Base-by-base conservation (phyloP, 1,284 basidiomycete genomes). In the Cerrena zonata region DNA sequence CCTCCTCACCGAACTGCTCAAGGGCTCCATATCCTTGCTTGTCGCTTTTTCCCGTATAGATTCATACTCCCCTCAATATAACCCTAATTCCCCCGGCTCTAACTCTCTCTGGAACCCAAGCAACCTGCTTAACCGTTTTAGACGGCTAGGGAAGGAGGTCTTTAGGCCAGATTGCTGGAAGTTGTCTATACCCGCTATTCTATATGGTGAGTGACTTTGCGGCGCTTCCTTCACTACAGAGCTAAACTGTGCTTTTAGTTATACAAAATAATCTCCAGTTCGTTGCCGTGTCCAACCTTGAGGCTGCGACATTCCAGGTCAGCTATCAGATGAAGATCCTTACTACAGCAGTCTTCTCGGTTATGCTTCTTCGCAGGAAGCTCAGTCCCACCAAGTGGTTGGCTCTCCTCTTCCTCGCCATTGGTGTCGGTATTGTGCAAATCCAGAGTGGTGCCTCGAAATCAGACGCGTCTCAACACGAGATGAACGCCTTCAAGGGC, bases 301-400 rank as follows among this genome's bases (percentile, higher is more conserved):
- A 93, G 53, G 92, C 91, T 19, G 92, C 94, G 12, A 94, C 94
- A 18, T 98, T 97, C 72, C 90, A 93, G 67, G 90, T 94, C 63
- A 91, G 89, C 49, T 95, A 95, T 69, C 92, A 95, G 69, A 94
- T 94, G 91, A 95, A 97, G 74, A 96, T 98, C 61, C 82, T 98
- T 55, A 97, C 94, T 24, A 98, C 94, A 11, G 94, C 94, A 13
- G 89, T 86, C 42, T 97, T 95, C 70, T 94, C 91, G 37, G 94
- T 97, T 53, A 65, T 91, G 10, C 75, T 98, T 25, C 79, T 98
- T n/a, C 82, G 91, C 53, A 89, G 86, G 61, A 83, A 84, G 55
- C 72, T 97, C 22, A 80, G 76, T 26, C 72, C 78, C 12, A 76
- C 74, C 27, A 93, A 95, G 65, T 96, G 93, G 93, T 65, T 87